Evolutionary conservation across 352 stramenopile species (phyloP).

Genomic region (Pythium dissimile): DNA sequence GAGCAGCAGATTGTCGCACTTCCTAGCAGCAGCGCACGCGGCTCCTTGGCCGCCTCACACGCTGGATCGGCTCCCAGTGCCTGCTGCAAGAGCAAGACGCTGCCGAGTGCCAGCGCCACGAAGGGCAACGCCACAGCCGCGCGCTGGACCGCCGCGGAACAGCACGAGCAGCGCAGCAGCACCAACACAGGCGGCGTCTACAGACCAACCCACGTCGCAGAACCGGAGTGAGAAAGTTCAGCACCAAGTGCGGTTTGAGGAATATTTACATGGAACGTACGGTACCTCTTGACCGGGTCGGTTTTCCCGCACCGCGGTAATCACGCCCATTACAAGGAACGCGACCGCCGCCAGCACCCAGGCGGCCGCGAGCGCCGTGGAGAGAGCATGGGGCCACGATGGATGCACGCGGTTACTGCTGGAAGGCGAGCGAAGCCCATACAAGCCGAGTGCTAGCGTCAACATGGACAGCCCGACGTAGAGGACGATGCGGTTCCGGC

Average conservation of each 20-base stretch:
- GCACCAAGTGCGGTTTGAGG: background rate
- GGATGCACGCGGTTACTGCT: background rate
- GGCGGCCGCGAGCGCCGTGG: background rate
- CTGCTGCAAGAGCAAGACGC: slow-evolving; percentile 29
- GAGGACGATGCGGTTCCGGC: background rate
- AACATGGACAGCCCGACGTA: background rate
- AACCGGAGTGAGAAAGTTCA: too few species aligned
- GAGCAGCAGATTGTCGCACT: slow-evolving; percentile 4
- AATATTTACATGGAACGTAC: background rate
- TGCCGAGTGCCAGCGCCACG: slow-evolving; percentile 15
- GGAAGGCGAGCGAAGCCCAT: background rate
- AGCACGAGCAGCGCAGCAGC: slow-evolving; percentile 59
- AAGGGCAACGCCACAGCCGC: slow-evolving; percentile 30
- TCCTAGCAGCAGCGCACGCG: background rate
- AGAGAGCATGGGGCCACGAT: background rate
- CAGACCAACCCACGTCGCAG: background rate
- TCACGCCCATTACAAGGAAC: background rate
- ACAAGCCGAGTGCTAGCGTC: background rate
- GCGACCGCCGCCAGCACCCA: slow-evolving; percentile 3
- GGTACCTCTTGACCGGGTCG: slow-evolving; percentile 20
- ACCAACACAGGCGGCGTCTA: slow-evolving; percentile 32
- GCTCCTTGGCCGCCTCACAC: background rate
- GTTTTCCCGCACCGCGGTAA: background rate
- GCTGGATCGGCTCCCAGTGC: background rate
- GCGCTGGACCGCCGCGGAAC: slow-evolving; percentile 35